A percentile compares a stretch with the other conserved stretches of the same genome.
Evolutionary conservation across 768 basidiomycete species (phyloP).

Genomic region (Aureoboletus auriporus): DNA sequence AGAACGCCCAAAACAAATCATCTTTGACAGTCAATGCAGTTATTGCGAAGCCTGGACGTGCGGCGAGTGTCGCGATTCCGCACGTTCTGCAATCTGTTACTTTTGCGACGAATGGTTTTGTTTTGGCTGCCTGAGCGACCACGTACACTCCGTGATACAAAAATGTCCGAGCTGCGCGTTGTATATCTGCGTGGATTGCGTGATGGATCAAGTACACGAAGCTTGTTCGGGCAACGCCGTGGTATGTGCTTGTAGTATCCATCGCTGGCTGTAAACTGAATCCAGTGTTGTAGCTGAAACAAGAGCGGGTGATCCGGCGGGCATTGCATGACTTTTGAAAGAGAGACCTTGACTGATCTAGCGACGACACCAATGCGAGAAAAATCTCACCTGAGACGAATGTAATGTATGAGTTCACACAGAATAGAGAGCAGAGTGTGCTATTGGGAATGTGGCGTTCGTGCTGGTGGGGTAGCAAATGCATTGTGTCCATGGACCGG

Average conservation of each 20-base stretch:
- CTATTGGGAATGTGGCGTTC: too few species aligned
- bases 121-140: not conserved
- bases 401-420: too few species aligned
- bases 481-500: too few species aligned
- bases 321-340: too few species aligned
- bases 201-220: not conserved
- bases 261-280: not conserved
- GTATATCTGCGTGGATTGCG: slow-evolving; percentile 1
- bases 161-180: slow-evolving; percentile 1
- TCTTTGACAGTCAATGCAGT: not conserved
- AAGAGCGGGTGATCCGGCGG: too few species aligned
- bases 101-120: slow-evolving; percentile 6
- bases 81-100: not conserved
- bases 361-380: too few species aligned
- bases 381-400: too few species aligned
- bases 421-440: too few species aligned
- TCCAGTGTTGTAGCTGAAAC: not conserved
- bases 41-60: slow-evolving; percentile 9
- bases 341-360: too few species aligned
- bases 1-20: not conserved
- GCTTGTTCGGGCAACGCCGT: not conserved
- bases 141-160: not conserved
- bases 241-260: not conserved
- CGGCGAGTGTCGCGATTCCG: not conserved
- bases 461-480: too few species aligned